Base-by-base conservation (phyloP, 306 rosid genomes). In the Herpetospermum pedunculosum region DNA sequence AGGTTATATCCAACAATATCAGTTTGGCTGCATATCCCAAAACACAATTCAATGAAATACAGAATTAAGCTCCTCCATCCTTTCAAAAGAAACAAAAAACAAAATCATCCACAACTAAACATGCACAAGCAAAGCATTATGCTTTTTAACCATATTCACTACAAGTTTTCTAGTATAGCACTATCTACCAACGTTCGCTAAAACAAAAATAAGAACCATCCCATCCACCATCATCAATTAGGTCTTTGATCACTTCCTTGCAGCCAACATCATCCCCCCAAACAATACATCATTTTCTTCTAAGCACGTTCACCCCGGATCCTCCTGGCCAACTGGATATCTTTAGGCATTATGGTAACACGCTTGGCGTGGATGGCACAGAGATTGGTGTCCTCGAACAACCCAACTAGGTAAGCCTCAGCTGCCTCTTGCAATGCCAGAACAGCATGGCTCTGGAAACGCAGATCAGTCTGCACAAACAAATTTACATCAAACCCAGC, bases 341-440 rank as follows among this genome's bases (percentile, higher is more conserved):
- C 98, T 81, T 92, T 92, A 0, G 98, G 98, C 96, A 92, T 92
- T 19, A 92, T 92, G 19, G 96, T 92, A 0, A 92, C 98, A 14
- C 96, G 96, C 90, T 92, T 92, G 2, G 98, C 98, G 37, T 92
- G 98, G 35, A 92, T 92, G 25, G 96, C 96, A 2, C 98, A 92
- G 14, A 92, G 81, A 75, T 92, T 92, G 74, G 98, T 92, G 70
- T 90, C 98, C 83, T 92, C 97, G 5, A 92, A 92, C 1, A 92
- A 87, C 0, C 97, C 97, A 14, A 92, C 97, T 0, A 92, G 83
- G 82, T 92, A 92, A 0, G 98, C 98, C 83, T 92, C 98, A 0
- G 98, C 96, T 15, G 98, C 98, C 78, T 92, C 98, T 84, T 92
- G 96, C 76, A 92, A 75, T 0, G 98, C 98, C 48, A 92, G 80